Evolutionary conservation across 208 protist species (phyloP).

Genomic region (Zelonia costaricensis): DNA sequence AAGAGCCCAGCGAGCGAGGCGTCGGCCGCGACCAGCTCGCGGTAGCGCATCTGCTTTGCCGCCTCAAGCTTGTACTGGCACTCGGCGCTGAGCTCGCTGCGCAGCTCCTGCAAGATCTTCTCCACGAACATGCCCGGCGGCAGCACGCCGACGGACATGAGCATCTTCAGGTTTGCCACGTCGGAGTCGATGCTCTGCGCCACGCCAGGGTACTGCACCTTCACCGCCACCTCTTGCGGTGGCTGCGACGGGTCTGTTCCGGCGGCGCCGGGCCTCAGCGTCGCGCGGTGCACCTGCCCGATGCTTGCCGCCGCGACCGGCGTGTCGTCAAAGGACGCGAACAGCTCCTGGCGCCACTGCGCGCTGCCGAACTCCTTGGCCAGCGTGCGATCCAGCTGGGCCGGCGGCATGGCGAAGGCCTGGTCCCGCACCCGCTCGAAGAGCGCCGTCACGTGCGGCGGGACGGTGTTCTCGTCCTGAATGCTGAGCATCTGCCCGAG

Average conservation of each 20-base stretch:
- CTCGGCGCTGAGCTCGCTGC: constrained; percentile 66
- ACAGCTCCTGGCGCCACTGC: constrained; percentile 57
- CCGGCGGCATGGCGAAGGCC: constrained; percentile 83
- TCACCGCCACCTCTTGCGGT: constrained; percentile 89
- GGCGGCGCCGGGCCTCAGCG: constrained; percentile 49
- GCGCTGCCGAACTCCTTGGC: constrained; percentile 37
- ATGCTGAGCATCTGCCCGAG: constrained; percentile 97
- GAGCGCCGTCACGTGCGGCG: constrained; percentile 64
- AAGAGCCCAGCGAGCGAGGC: constrained; percentile 48
- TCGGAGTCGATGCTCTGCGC: constrained; percentile 88
- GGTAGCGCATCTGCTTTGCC: constrained; percentile 66
- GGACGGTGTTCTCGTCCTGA: constrained; percentile 79
- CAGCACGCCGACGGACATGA: constrained; percentile 70
- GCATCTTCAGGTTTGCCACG: constrained; percentile 87
- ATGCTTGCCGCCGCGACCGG: constrained; percentile 96
- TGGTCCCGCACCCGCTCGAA: constrained; percentile 86
- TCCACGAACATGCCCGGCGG: constrained; percentile 86
- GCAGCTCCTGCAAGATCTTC: constrained; percentile 76
- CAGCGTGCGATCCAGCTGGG: constrained; percentile 65
- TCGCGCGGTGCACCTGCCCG: constrained; percentile 92
- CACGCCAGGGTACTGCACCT: constrained; percentile 90
- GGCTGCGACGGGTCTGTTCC: constrained; percentile 26
- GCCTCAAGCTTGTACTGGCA: constrained; percentile 76
- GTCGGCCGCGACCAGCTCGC: constrained; percentile 37
- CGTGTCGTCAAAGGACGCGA: constrained; percentile 81